A percentile compares a stretch with the other conserved stretches of the same genome.
These are phyloP conservation scores for Sapria himalayana DNA, from an alignment of 345 rosid species.

Conservation along the genomic window DNA sequence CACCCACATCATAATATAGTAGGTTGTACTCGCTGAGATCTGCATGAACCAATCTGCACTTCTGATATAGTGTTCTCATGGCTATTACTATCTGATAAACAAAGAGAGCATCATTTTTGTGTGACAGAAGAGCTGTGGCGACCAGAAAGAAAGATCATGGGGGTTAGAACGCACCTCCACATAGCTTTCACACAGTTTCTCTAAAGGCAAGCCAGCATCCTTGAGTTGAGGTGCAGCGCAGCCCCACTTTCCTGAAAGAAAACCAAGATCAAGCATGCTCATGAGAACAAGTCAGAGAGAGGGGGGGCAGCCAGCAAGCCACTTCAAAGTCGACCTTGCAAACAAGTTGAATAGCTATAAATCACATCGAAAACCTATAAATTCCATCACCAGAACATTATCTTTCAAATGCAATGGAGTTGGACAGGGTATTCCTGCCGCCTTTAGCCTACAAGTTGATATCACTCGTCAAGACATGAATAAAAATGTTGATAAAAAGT, in stretches of 20 bases:
- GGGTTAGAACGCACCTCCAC: slow-evolving; percentile 36
- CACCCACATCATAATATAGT: slow-evolving; percentile 61
- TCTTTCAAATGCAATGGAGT: slow-evolving; percentile 46
- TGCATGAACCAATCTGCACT: slow-evolving; percentile 91
- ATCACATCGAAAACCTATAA: slow-evolving; percentile 79
- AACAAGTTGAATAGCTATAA: no score
- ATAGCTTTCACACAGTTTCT: slow-evolving; percentile 75
- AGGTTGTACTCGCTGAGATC: slow-evolving; percentile 97
- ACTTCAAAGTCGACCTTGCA: no score
- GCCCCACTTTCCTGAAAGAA: slow-evolving; percentile 48
- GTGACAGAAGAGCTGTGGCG: slow-evolving; percentile 3
- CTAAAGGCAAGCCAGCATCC: slow-evolving; percentile 78
- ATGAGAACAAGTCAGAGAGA: no score
- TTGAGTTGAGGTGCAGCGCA: slow-evolving; percentile 99
- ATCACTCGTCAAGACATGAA: neutral
- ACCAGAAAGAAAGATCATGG: neutral
- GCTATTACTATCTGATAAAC: slow-evolving; percentile 43
- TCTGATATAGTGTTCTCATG: slow-evolving; percentile 71
- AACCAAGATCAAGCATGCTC: no score
- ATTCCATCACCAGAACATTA: slow-evolving; percentile 97
- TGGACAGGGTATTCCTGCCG: slow-evolving; percentile 89
- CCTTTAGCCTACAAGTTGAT: slow-evolving; percentile 42
- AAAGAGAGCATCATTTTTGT: no score
- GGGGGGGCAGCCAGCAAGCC: no score
- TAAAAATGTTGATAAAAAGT: neutral